These are phyloP conservation scores for Talaromyces sp. DNA, from an alignment of 2,329 filamentous ascomycete species.

Conservation along the genomic window DNA sequence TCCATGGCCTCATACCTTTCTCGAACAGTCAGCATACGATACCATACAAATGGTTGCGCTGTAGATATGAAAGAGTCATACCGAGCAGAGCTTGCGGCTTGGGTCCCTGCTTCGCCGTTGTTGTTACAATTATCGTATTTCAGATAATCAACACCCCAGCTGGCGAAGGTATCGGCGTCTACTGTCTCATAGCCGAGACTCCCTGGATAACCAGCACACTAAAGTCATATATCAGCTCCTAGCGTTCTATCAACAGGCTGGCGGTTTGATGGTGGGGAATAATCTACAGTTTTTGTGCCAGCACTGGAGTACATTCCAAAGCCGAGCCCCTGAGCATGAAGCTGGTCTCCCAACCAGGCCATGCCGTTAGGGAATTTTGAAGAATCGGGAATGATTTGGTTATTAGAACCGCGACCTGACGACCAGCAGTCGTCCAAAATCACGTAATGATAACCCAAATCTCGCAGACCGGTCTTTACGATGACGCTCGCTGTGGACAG, in stretches of 20 bases:
- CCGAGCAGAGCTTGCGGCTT: neutral
- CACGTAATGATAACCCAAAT: conserved; percentile 38
- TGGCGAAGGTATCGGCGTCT: conserved; percentile 39
- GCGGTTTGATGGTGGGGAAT: neutral
- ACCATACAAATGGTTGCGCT: neutral
- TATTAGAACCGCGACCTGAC: conserved; percentile 38
- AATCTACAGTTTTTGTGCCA: conserved; percentile 23
- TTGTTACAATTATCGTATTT: conserved; percentile 48
- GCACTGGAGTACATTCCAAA: conserved; percentile 49
- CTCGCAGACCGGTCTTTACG: conserved; percentile 39
- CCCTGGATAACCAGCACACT: conserved; percentile 44
- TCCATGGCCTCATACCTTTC: conserved; percentile 47
- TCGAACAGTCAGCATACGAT: neutral
- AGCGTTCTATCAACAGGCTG: neutral
- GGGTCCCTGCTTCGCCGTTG: neutral
- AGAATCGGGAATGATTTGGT: conserved; percentile 20
- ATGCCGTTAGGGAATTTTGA: conserved; percentile 45
- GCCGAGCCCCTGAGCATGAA: conserved; percentile 40
- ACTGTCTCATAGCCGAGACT: conserved; percentile 40
- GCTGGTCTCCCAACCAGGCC: conserved; percentile 40
- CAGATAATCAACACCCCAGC: conserved; percentile 46
- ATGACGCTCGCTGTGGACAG: conserved; percentile 47
- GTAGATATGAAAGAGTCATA: neutral
- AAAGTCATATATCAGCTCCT: neutral
- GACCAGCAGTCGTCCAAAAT: conserved; percentile 50